Conservation (phyloP, 768 basidiomycete genomes). For the Leccinum ochraceum region DNA sequence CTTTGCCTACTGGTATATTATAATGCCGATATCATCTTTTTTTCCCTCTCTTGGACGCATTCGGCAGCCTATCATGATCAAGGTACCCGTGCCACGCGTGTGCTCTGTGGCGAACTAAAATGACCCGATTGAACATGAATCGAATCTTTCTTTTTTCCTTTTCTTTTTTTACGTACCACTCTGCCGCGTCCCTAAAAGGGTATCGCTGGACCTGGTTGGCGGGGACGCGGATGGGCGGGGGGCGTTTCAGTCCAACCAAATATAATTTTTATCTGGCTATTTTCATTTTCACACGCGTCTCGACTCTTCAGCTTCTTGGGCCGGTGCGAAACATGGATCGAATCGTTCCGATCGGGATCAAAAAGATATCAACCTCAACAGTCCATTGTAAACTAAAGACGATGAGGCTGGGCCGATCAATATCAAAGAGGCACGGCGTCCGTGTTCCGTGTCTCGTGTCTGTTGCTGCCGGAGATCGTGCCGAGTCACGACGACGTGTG, state of each 20-base stretch:
- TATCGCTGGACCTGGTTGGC: not conserved
- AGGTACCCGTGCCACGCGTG: slow-evolving; percentile 9
- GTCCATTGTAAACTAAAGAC: not conserved
- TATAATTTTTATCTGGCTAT: not conserved
- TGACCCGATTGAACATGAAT: not conserved
- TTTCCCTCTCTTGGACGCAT: not conserved
- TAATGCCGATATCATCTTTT: slow-evolving; percentile 17
- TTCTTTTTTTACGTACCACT: not conserved
- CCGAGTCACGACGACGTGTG: not conserved
- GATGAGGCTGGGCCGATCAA: not conserved
- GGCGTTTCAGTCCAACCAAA: not conserved
- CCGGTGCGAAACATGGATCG: not conserved
- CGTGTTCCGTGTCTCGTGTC: not conserved
- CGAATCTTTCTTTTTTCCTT: not conserved
- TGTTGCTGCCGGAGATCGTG: not conserved
- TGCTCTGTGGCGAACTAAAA: not conserved
- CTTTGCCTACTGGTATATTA: slow-evolving; percentile 24
- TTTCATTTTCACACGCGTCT: not conserved
- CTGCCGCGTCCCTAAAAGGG: not conserved
- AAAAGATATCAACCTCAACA: not conserved
- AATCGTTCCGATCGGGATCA: not conserved
- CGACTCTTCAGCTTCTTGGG: not conserved
- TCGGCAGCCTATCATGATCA: not conserved
- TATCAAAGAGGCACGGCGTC: not conserved
- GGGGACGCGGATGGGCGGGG: not conserved